Base-by-base conservation (phyloP, 192 early-diverging fungal genomes). In the Coemansia sp. region DNA sequence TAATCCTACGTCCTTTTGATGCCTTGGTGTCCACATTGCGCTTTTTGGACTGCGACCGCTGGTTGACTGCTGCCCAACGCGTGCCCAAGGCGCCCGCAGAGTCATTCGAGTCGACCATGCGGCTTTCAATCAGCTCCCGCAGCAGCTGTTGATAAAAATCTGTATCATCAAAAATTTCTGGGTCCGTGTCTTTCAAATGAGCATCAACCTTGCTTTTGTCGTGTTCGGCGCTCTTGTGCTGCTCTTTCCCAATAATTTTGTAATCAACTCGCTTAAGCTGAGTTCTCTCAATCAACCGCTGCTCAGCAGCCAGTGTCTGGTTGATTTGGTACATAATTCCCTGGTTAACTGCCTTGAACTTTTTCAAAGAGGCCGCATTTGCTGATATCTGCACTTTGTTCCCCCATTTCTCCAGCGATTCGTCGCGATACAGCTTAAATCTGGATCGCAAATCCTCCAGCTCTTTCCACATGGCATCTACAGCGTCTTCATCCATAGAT, bases 291-390 rank as follows among this genome's bases (percentile, higher is more conserved):
- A 94, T 48, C 12, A 97, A 62, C 28, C 92, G 79, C 21, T 90
- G 87, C 49, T 79, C 81, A 46, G 92, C 89, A 1, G 70, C 63
- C 59, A 94, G 66, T 0, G 88, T 71, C 46, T 82, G 78, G n/a
- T 78, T 57, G 49, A 93, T 85, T 76, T 95, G 93, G 35, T 79
- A 76, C 65, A 88, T 57, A 12, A 88, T 81, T 20, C 85, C 81
- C 78, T 92, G 88, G 78, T 98, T 92, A 62, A 98, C 87, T 0
- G 91, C 91, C 65, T 95, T 97, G 82, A 98, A 96, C 64, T 94
- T 94, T 58, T 94, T 98, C 63, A 84, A 80, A 35, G 87, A 70
- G 0, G 86, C 77, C 9, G 87, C 78, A 23, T 83, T 85, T 5
- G 84, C 82, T 3, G 91, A 80, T 10, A 86, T 78, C 50, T 87